Base-by-base conservation (phyloP, 1,284 basidiomycete genomes). In the Cronartium quercuum region DNA sequence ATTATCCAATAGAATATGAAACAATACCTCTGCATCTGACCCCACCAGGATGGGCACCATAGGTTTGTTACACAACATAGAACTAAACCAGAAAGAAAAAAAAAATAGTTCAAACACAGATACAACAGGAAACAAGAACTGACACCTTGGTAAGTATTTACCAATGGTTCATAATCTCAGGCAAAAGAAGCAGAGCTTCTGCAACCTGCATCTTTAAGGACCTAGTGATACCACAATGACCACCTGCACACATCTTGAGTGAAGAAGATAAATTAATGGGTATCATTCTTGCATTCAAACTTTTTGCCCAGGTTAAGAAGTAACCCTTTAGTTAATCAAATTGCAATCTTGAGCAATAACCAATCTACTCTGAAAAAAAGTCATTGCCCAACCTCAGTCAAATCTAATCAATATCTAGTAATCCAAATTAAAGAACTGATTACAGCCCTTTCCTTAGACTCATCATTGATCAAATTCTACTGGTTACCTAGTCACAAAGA, bases 181-280 rank as follows among this genome's bases (percentile, higher is more conserved):
- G 29, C 15, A 58, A 68, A 24, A 55, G 66, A 60, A 55, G 47
- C 1, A 55, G 34, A n/a, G 66, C 44, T 60, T 29, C 66, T 24
- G 66, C 66, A 4, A 51, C 10, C 21, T 51, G 5, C 15, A 21
- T 5, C 15, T 21, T 18, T 18, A 21, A 4, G 15, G 21, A 13
- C 3, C 15, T 13, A 51, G 9, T 9, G 42, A 51, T 51, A 51
- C 47, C 15, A 51, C 15, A 18, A 5, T 5, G 47, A 12, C 15
- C 15, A 5, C 5, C 15, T 18, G 47, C 15, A 12, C 15, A 51
- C 3, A 5, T 18, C 47, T 51, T 21, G 10, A 51, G 15, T 4
- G 3, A 18, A 18, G 47, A 51, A 51, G 47, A 13, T 18, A 12
- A 51, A 51, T 4, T 3, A 3, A 51, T 51, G 47, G 47, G 47